A percentile compares a stretch with the other conserved stretches of the same genome.
These are phyloP conservation scores for Aspergillus hancockii DNA, from an alignment of 495 filamentous ascomycete species.

Conservation along the genomic window DNA sequence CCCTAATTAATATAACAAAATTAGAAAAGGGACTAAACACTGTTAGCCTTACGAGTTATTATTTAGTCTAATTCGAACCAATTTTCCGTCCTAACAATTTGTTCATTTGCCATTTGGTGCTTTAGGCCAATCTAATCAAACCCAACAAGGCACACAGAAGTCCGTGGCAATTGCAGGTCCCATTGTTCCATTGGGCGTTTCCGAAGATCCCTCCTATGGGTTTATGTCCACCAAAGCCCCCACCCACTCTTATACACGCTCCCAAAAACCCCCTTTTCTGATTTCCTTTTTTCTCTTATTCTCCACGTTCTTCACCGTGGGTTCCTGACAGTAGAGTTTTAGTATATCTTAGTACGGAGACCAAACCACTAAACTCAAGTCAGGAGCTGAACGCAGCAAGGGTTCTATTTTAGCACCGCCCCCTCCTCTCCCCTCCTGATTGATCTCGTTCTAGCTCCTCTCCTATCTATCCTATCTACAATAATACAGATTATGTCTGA, in stretches of 20 bases:
- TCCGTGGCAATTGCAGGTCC: not conserved
- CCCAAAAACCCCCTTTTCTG: not conserved
- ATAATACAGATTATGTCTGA: not conserved
- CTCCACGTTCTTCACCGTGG: not conserved
- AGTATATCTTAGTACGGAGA: too few relatives aligned
- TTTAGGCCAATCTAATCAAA: not conserved
- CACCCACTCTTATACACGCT: not conserved
- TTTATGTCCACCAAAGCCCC: not conserved
- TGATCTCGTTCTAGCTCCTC: not conserved
- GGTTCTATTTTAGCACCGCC: not conserved
- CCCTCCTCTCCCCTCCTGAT: not conserved
- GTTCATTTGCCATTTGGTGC: too few relatives aligned
- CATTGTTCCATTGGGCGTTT: not conserved
- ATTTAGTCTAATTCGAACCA: too few relatives aligned
- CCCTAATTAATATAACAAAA: constrained; percentile 6
- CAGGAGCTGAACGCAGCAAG: not conserved
- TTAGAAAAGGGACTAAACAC: constrained; percentile 22
- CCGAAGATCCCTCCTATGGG: too few relatives aligned
- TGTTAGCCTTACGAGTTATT: constrained; percentile 4
- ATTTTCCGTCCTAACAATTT: too few relatives aligned
- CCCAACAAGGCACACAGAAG: constrained; percentile 29
- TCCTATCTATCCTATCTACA: not conserved
- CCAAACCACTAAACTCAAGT: not conserved
- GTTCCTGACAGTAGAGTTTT: constrained; percentile 1
- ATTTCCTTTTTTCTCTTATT: not conserved